phyloP scores from a whole-genome alignment of 1,284 basidiomycete genomes.

The Singerocomus inundabilis region DNA sequence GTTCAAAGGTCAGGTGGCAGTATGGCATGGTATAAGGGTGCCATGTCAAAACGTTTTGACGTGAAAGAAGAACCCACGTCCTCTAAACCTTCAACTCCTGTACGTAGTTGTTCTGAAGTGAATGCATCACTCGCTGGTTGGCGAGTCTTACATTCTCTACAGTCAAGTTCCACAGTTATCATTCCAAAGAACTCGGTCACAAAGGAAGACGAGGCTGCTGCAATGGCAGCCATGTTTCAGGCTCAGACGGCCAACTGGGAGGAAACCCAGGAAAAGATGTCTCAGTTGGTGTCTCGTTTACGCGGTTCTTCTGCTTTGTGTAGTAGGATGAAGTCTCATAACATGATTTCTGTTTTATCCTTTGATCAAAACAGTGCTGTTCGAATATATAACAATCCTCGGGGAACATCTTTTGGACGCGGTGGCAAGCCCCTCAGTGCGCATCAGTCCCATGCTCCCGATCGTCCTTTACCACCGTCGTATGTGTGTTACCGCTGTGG shows the following conservation, averaged over 20 bases:
- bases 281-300: conserved; percentile 78
- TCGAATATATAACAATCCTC: conserved; percentile 64
- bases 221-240: conserved; percentile 96
- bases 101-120: conserved; percentile 27
- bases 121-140: conserved; percentile 12
- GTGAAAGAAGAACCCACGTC: conserved; percentile 62
- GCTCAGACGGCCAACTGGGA: conserved; percentile 91
- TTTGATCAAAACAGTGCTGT: conserved; percentile 57
- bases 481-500: conserved; percentile 99
- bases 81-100: conserved; percentile 32
- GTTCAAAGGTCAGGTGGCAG: conserved; percentile 39
- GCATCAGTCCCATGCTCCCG: conserved; percentile 49
- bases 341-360: conserved; percentile 44
- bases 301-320: conserved; percentile 49
- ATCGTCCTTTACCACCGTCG: conserved; percentile 80
- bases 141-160: conserved; percentile 25
- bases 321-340: conserved; percentile 70
- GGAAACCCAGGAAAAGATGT: conserved; percentile 96
- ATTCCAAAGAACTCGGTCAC: conserved; percentile 44
- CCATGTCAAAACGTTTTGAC: conserved; percentile 91
- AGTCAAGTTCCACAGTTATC: conserved; percentile 25
- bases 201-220: conserved; percentile 76
- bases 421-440: conserved; percentile 59
- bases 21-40: conserved; percentile 57
- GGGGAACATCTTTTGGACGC: conserved; percentile 55